Conservation (phyloP, 2,329 filamentous ascomycete species). For the Fulvia fulva region DNA sequence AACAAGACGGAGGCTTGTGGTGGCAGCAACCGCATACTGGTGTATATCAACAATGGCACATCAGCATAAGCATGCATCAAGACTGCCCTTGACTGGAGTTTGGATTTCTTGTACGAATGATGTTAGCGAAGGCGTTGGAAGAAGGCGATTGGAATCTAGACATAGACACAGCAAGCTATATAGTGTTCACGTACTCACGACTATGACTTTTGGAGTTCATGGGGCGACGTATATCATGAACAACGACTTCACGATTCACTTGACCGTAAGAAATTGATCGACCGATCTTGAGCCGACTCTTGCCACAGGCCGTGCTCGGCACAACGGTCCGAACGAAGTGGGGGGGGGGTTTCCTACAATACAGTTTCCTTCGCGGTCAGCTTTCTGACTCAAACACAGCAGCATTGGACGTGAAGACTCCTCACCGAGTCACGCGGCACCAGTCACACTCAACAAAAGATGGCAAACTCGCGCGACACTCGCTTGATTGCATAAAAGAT, state of each 20-base stretch:
- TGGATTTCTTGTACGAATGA: neutral
- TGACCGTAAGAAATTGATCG: neutral
- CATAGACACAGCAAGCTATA: neutral
- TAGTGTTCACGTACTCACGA: neutral
- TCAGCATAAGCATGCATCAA: neutral
- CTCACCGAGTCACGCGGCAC: neutral
- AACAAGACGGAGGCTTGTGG: slow-evolving; percentile 33
- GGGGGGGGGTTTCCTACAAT: neutral
- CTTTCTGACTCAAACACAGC: neutral
- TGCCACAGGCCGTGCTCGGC: neutral
- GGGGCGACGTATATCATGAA: neutral
- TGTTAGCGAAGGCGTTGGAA: neutral
- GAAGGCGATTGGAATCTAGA: neutral
- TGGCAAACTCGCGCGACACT: neutral
- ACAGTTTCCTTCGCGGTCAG: neutral
- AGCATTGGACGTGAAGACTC: neutral
- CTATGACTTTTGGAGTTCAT: neutral
- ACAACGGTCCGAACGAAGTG: neutral
- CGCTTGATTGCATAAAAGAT: neutral
- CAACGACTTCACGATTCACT: neutral
- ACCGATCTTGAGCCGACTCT: neutral
- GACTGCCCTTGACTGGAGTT: too few species aligned
- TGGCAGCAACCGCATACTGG: slow-evolving; percentile 23
- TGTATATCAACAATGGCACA: slow-evolving; percentile 17
- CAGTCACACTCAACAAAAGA: neutral